Base-by-base conservation (phyloP, 345 rosid genomes). In the Kandelia obovata region DNA sequence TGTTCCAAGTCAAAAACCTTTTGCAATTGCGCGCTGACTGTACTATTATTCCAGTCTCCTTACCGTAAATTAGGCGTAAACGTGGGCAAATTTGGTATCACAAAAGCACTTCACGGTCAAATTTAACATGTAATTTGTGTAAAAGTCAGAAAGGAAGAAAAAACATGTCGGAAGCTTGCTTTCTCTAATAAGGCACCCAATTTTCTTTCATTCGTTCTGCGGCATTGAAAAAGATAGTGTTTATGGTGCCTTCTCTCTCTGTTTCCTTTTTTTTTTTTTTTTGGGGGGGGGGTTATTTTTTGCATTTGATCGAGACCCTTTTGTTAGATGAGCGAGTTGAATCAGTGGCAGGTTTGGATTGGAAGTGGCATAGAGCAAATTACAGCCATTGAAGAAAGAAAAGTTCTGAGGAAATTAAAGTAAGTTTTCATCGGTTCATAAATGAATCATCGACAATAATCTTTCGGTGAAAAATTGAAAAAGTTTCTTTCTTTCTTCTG, bases 1-100 rank as follows among this genome's bases (percentile, higher is more conserved):
- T 55, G 51, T 58, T 56, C 19, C 4, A 11, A 57, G 49, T 73
- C 73, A 78, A 80, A 80, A 78, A 49, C 7, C 47, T 55, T 61
- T 46, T 67, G 64, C 68, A 57, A 67, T 69, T 71, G 75, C 69
- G 37, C 75, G 75, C 73, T 68, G 85, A 82, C 79, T 61, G 37
- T 31, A 19, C n/a, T 47, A 26, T 11, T 11, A 13, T 53, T 65
- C 64, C 61, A 10, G 60, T 55, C 27, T 52, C 66, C 67, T 5
- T 17, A 10, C 21, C 59, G 73, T 7, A 79, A 64, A 39, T 62
- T 58, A 5, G 9, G 3, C 35, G 5, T 5, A 27, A 6, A 6
- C 2, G 0, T 23, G 68, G 77, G 39, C 43, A 72, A 61, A 55
- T 37, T 11, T 68, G 82, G 17, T 0, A 71, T 64, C 27, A 35